Evolutionary conservation across 1,139 yeast species (phyloP).

Genomic region (Suhomyces coccinellae): DNA sequence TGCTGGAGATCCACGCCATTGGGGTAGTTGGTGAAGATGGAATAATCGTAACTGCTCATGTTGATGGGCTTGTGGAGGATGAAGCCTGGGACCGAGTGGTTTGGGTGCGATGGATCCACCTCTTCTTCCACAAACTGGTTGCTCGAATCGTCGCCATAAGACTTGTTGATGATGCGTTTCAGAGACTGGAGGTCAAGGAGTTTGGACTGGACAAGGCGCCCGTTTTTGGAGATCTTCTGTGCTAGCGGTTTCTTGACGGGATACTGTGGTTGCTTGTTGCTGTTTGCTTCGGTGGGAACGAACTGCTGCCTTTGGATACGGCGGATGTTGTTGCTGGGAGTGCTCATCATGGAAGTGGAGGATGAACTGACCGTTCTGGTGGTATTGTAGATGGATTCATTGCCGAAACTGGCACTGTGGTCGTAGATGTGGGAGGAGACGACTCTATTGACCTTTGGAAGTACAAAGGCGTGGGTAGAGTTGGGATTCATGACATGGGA

Average conservation of each 20-base stretch:
- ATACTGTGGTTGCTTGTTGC: constrained; percentile 8
- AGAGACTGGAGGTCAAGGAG: constrained; percentile 26
- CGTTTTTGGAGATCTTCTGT: constrained; percentile 16
- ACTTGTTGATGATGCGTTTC: constrained; percentile 15
- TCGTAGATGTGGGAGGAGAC: constrained; percentile 13
- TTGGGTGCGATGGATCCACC: constrained; percentile 16
- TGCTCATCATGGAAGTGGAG: constrained; percentile 28
- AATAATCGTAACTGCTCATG: constrained; percentile 25
- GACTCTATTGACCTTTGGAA: constrained; percentile 15
- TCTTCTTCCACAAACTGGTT: constrained; percentile 7
- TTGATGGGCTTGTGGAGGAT: constrained; percentile 22
- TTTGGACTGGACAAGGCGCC: constrained; percentile 21
- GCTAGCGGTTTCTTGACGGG: constrained; percentile 14
- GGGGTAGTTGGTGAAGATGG: constrained; percentile 26
- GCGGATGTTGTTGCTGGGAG: constrained; percentile 28
- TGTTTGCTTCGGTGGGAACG: constrained; percentile 4
- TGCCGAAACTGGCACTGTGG: constrained; percentile 12
- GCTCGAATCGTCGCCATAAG: constrained; percentile 5
- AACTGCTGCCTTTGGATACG: constrained; percentile 18
- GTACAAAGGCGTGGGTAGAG: constrained; percentile 8
- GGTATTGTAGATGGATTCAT: constrained; percentile 17
- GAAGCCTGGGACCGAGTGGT: constrained; percentile 18
- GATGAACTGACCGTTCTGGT: constrained; percentile 27
- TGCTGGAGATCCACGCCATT: constrained; percentile 22
- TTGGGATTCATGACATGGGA: constrained; percentile 12